phyloP scores from a whole-genome alignment of 371 early-diverging fungal species.

The Rhizomucor miehei region DNA sequence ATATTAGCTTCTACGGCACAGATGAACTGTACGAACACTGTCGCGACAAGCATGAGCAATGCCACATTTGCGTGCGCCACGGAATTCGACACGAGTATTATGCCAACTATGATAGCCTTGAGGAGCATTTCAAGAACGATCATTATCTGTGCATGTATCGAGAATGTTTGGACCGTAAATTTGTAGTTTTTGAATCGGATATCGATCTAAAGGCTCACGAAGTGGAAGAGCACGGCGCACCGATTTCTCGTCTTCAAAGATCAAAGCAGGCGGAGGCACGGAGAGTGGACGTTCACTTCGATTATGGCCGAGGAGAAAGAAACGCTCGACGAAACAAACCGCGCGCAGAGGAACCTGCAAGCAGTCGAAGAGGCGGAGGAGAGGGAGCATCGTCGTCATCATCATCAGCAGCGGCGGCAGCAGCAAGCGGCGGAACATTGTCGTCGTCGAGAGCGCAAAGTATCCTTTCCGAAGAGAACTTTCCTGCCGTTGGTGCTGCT shows the following conservation, averaged over 20 bases:
- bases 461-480: constrained; percentile 15
- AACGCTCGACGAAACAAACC: constrained; percentile 8
- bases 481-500: constrained; percentile 27
- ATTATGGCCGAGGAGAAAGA: constrained; percentile 43
- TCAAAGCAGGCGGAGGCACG: constrained; percentile 41
- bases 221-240: constrained; percentile 52
- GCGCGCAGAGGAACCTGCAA: constrained; percentile 4
- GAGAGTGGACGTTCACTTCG: constrained; percentile 55
- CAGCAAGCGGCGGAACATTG: neutral
- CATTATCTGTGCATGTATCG: constrained; percentile 82
- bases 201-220: constrained; percentile 90
- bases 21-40: constrained; percentile 95
- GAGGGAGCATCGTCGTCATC: neutral
- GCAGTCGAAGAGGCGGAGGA: neutral
- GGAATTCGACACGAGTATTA: constrained; percentile 86
- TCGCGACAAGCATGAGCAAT: constrained; percentile 92
- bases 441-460: neutral
- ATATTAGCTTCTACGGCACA: constrained; percentile 74
- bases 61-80: constrained; percentile 77
- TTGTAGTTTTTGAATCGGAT: constrained; percentile 92
- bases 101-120: constrained; percentile 74
- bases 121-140: constrained; percentile 79
- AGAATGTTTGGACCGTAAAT: constrained; percentile 89
- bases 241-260: constrained; percentile 27
- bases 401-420: constrained; percentile 3